phyloP scores from a whole-genome alignment of 768 basidiomycete species.

The Cystobasidium ongulense region DNA sequence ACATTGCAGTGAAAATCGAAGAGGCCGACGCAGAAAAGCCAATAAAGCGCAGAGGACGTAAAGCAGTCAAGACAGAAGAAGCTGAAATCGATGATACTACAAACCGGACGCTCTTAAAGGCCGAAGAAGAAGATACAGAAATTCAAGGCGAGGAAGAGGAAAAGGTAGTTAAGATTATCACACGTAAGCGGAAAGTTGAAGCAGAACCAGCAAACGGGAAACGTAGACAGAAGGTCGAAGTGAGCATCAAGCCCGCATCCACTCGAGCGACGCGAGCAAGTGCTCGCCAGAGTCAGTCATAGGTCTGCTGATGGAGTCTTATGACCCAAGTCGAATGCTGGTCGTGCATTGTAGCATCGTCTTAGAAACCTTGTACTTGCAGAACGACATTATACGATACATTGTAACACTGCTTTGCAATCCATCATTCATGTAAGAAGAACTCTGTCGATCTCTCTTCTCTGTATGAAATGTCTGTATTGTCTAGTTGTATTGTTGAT shows the following conservation, averaged over 20 bases:
- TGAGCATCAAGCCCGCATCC: background rate
- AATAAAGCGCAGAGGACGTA: background rate
- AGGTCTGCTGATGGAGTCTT: background rate
- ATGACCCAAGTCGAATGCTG: background rate
- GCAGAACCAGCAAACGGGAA: background rate
- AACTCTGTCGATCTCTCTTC: no score
- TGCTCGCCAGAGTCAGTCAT: background rate
- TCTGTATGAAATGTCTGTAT: background rate
- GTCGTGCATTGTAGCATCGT: background rate
- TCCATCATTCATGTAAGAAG: background rate
- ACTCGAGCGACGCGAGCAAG: background rate
- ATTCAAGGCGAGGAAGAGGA: background rate
- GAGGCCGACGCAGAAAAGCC: background rate
- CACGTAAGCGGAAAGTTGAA: background rate
- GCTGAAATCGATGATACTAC: background rate
- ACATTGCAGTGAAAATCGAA: background rate
- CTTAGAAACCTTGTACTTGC: background rate
- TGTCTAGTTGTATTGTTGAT: constrained; percentile 84
- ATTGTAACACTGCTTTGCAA: constrained; percentile 3
- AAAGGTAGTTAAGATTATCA: background rate
- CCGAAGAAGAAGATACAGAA: background rate
- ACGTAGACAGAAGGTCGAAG: background rate
- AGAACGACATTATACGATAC: background rate
- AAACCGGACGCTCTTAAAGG: background rate
- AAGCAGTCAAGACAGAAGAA: background rate